These are phyloP conservation scores for Phytophthora capsici DNA, from an alignment of 352 stramenopile genomes.

Conservation along the genomic window DNA sequence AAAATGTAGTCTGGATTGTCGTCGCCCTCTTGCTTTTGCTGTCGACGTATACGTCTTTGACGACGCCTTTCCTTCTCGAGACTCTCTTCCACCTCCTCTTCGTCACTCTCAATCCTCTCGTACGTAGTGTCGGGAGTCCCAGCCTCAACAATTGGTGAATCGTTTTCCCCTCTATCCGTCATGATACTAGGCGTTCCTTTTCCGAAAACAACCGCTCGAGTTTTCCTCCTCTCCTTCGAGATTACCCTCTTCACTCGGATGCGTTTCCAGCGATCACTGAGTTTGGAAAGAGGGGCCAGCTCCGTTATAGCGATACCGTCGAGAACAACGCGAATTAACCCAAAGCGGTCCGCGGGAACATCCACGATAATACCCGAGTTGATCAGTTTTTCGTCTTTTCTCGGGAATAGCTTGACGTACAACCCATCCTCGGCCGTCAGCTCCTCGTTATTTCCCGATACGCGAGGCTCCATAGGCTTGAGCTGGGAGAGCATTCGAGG, in stretches of 20 bases:
- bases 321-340: constrained; percentile 59
- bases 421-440: constrained; percentile 51
- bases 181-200: constrained; percentile 23
- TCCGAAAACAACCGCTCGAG: constrained; percentile 57
- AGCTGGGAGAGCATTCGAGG: constrained; percentile 78
- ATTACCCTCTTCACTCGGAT: constrained; percentile 56
- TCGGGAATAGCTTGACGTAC: constrained; percentile 67
- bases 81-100: constrained; percentile 39
- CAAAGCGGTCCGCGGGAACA: constrained; percentile 66
- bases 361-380: constrained; percentile 62
- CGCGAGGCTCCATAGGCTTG: constrained; percentile 45
- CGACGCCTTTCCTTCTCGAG: constrained; percentile 28
- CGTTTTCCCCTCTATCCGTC: constrained; percentile 18
- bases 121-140: constrained; percentile 40
- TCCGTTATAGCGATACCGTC: constrained; percentile 62
- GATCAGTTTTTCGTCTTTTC: constrained; percentile 52
- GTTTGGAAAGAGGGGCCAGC: constrained; percentile 57
- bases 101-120: constrained; percentile 40
- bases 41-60: constrained; percentile 21
- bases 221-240: constrained; percentile 40
- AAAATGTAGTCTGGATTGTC: constrained; percentile 54
- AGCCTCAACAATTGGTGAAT: constrained; percentile 22
- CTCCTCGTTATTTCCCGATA: constrained; percentile 5
- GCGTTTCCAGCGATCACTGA: constrained; percentile 66
- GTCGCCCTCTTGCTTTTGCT: constrained; percentile 4